A percentile compares a stretch with the other conserved stretches of the same genome.
Conservation (phyloP, 2,329 filamentous ascomycete species). For the Sclerotinia minor region DNA sequence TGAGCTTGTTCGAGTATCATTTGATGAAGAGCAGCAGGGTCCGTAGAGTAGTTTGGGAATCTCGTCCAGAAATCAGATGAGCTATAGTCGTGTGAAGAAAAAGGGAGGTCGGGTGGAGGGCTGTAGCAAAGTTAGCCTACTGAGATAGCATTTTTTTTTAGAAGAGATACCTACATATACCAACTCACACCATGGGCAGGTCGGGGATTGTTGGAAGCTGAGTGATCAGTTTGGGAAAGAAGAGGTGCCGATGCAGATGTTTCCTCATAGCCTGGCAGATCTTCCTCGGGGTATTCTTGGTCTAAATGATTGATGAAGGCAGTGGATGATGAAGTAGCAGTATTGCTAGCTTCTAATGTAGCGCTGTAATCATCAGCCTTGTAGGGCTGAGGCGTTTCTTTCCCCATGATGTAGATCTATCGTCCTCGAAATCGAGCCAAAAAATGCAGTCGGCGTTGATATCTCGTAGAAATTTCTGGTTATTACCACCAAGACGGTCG, state of each 20-base stretch:
- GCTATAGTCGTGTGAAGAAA: constrained; percentile 34
- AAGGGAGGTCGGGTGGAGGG: constrained; percentile 33
- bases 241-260: constrained; percentile 21
- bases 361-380: constrained; percentile 5
- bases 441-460: background rate
- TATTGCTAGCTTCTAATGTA: background rate
- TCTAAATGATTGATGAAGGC: constrained; percentile 28
- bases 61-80: constrained; percentile 35
- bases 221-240: background rate
- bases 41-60: constrained; percentile 37
- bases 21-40: constrained; percentile 31
- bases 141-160: background rate
- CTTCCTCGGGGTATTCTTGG: constrained; percentile 33
- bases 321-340: constrained; percentile 34
- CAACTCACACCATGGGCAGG: constrained; percentile 1
- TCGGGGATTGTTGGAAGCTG: background rate
- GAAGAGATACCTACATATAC: constrained; percentile 11
- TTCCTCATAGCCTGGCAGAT: constrained; percentile 32
- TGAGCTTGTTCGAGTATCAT: constrained; percentile 37
- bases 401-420: constrained; percentile 13
- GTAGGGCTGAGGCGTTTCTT: constrained; percentile 18
- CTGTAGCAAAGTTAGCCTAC: constrained; percentile 8
- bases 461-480: background rate
- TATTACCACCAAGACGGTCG: too few species aligned
- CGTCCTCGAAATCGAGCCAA: background rate